Base-by-base conservation (phyloP, 2,329 filamentous ascomycete genomes). In the Davidsoniella neocaledoniae region DNA sequence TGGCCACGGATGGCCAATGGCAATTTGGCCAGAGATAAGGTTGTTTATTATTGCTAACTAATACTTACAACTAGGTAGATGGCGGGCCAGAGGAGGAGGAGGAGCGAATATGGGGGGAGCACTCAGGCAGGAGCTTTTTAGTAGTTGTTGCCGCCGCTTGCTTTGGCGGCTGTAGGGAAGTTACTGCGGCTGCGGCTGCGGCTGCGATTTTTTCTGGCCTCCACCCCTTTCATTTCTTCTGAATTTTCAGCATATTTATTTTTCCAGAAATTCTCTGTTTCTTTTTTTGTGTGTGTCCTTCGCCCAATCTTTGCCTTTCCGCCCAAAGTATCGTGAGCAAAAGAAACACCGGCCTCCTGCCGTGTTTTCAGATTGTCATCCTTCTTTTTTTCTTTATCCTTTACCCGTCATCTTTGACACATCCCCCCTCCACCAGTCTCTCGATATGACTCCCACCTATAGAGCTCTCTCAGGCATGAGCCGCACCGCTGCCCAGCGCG, bases 381-480 rank as follows among this genome's bases (percentile, higher is more conserved):
- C n/a, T 48, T 21, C 33, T 39, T 45, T 52, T 46, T 49, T 50
- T 45, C 45, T 37, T 29, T 36, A 21, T 41, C 43, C 39, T 41
- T 51, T 55, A 16, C 23, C n/a, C 33, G 9, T 21, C 40, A 17
- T 40, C 29, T 17, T n/a, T 29, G 25, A 19, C 38, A 29, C 21
- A 23, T 26, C 23, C 17, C 17, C 25, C 17, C 44, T 49, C 47
- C 53, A 54, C 36, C 23, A 16, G 16, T 33, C 38, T 29, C 37
- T 33, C 44, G 36, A 50, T 9, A 72, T 72, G 69, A 67, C 68
- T 62, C 68, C 68, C 54, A 64, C 67, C 54, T 26, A 29, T 37
- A 64, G 67, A 64, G 63, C 67, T 57, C 58, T 70, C 59, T 60
- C 61, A 51, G 59, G 62, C 16, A 48, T 53, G 26, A 40, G 44